Evolutionary conservation across 2,329 filamentous ascomycete species (phyloP).

Genomic region (Ramularia collo-cygni): DNA sequence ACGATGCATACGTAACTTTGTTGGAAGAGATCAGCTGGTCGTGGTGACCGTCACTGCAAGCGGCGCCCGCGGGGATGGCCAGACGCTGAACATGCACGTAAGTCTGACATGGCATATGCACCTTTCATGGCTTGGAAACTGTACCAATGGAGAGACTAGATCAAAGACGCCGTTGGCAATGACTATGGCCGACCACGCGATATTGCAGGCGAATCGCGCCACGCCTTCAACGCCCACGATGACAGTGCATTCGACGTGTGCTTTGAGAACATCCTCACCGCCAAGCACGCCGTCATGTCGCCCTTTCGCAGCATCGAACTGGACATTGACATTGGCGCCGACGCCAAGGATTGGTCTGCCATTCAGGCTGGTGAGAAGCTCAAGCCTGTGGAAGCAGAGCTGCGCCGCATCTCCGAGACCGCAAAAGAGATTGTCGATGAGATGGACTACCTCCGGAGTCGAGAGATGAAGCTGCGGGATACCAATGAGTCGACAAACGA

Average conservation of each 20-base stretch:
- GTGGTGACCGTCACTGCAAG: slow-evolving; percentile 87
- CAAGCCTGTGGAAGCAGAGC: slow-evolving; percentile 91
- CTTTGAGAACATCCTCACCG: slow-evolving; percentile 75
- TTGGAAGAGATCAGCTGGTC: slow-evolving; percentile 82
- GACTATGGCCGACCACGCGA: slow-evolving; percentile 91
- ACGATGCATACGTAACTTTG: slow-evolving; percentile 95
- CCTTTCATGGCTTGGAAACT: too few relatives aligned
- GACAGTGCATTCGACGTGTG: slow-evolving; percentile 95
- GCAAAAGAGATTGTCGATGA: slow-evolving; percentile 81
- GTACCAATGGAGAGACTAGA: slow-evolving; percentile 47
- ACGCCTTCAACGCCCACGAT: slow-evolving; percentile 86
- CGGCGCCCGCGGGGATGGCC: slow-evolving; percentile 84
- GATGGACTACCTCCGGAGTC: slow-evolving; percentile 87
- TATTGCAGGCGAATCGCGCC: slow-evolving; percentile 82
- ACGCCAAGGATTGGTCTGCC: slow-evolving; percentile 95
- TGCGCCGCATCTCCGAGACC: slow-evolving; percentile 86
- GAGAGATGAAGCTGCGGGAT: slow-evolving; percentile 93
- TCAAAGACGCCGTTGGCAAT: slow-evolving; percentile 90
- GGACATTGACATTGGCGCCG: slow-evolving; percentile 91
- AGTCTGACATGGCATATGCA: slow-evolving; percentile 31
- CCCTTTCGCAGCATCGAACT: slow-evolving; percentile 72
- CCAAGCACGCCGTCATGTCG: slow-evolving; percentile 33
- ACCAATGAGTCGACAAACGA: slow-evolving; percentile 99
- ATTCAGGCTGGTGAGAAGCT: slow-evolving; percentile 96
- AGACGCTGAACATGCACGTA: slow-evolving; percentile 91